A percentile compares a stretch with the other conserved stretches of the same genome.
These are phyloP conservation scores for Strombidium stylifer DNA, from an alignment of 73 alveolate species.

Conservation along the genomic window DNA sequence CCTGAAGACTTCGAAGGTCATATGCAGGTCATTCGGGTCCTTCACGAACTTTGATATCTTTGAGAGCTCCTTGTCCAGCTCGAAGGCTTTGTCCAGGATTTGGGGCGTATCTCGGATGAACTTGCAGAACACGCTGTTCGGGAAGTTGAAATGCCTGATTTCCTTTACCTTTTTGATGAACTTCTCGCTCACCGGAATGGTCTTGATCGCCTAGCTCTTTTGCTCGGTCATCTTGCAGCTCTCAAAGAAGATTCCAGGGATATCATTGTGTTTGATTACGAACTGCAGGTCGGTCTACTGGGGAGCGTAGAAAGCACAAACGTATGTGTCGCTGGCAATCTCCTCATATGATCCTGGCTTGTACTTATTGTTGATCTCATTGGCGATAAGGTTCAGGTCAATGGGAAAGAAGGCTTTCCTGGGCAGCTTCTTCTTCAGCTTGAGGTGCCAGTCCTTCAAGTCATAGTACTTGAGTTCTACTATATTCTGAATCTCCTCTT, in stretches of 20 bases:
- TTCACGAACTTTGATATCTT: slow-evolving; percentile 42
- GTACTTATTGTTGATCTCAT: slow-evolving; percentile 11
- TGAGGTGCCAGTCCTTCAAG: too few relatives aligned
- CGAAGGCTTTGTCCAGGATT: slow-evolving; percentile 16
- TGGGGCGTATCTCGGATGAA: slow-evolving; percentile 30
- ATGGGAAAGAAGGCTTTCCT: too few relatives aligned
- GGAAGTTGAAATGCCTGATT: not conserved
- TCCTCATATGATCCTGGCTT: not conserved
- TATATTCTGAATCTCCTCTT: not conserved
- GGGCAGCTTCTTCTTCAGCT: too few relatives aligned
- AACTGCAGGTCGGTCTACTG: slow-evolving; percentile 16
- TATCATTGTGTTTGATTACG: not conserved
- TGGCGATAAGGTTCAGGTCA: slow-evolving; percentile 12
- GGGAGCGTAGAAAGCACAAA: slow-evolving; percentile 28
- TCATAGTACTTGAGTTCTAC: not conserved
- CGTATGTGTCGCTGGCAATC: not conserved
- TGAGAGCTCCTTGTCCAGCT: slow-evolving; percentile 27
- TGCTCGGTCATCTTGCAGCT: not conserved
- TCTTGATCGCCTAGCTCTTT: slow-evolving; percentile 2
- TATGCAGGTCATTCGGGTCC: slow-evolving; percentile 20
- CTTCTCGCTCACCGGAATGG: not conserved
- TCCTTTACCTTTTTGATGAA: slow-evolving; percentile 11
- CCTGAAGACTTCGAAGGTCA: slow-evolving; percentile 17
- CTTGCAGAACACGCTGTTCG: slow-evolving; percentile 25
- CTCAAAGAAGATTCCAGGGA: not conserved